Percentiles rank a stretch among this genome's conserved stretches.
Conservation (phyloP, 495 filamentous ascomycete species). For the Neurospora cerealis region DNA sequence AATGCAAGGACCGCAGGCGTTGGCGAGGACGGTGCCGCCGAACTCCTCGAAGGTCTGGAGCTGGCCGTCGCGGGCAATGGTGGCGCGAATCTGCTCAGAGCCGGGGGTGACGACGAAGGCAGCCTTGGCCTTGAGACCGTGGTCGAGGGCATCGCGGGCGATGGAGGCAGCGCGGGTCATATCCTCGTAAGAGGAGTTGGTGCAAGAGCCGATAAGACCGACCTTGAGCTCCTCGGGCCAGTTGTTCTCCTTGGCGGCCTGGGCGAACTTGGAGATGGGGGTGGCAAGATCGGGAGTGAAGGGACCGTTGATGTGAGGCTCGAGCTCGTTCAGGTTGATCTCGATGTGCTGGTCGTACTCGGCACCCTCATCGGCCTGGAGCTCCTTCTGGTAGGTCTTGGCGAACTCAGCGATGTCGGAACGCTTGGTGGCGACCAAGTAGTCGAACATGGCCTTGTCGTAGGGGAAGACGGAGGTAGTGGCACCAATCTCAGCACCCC, state of each 20-base stretch:
- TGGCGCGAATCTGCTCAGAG: conserved; percentile 95
- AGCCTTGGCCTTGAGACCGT: conserved; percentile 89
- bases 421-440: conserved; percentile 88
- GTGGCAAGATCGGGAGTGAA: conserved; percentile 99
- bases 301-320: conserved; percentile 97
- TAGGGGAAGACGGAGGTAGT: conserved; percentile 98
- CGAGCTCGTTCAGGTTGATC: conserved; percentile 87
- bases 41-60: conserved; percentile 95
- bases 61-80: conserved; percentile 91
- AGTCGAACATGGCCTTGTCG: conserved; percentile 96
- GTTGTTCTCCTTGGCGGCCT: conserved; percentile 84
- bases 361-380: conserved; percentile 83
- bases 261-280: conserved; percentile 93
- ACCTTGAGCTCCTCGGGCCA: conserved; percentile 98
- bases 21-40: conserved; percentile 90
- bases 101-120: conserved; percentile 92
- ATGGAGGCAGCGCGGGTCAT: conserved; percentile 95
- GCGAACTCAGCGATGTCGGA: conserved; percentile 83
- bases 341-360: conserved; percentile 96
- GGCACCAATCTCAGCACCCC: conserved; percentile 87
- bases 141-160: conserved; percentile 85
- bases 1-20: conserved; percentile 77
- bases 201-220: conserved; percentile 95
- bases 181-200: conserved; percentile 99
- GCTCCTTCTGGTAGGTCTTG: conserved; percentile 71